These are phyloP conservation scores for Parasitella parasitica DNA, from an alignment of 371 early-diverging fungal species.

Conservation along the genomic window DNA sequence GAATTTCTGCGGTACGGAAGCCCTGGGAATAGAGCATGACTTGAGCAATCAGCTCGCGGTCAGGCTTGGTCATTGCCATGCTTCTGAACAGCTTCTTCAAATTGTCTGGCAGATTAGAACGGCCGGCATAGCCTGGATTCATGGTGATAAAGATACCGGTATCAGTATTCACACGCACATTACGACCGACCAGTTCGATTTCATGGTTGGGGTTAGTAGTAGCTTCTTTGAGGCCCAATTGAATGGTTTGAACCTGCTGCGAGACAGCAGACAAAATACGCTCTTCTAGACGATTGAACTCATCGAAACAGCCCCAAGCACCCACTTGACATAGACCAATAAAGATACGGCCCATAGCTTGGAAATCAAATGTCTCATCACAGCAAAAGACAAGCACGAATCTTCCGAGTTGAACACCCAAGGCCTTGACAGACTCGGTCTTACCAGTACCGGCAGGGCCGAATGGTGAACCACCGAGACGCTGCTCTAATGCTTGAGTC, in stretches of 20 bases:
- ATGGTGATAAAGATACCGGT: conserved; percentile 99
- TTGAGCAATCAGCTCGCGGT: conserved; percentile 96
- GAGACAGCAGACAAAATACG: conserved; percentile 97
- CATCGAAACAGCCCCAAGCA: conserved; percentile 99
- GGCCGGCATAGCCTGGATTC: conserved; percentile 99
- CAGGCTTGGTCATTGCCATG: conserved; percentile 98
- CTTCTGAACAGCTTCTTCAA: conserved; percentile 97
- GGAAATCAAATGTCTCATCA: conserved; percentile 99
- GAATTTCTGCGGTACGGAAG: conserved; percentile 91
- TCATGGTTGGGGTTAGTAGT: conserved; percentile 66
- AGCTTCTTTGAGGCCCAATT: conserved; percentile 84
- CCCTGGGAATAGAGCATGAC: conserved; percentile 99
- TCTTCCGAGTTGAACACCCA: conserved; percentile 94
- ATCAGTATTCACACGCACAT: conserved; percentile 79
- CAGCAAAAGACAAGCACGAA: conserved; percentile 99
- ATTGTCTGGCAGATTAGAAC: conserved; percentile 98
- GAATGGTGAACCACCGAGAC: conserved; percentile 96
- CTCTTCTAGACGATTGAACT: conserved; percentile 98
- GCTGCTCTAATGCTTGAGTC: conserved; percentile 92
- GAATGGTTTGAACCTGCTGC: conserved; percentile 98
- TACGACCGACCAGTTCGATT: conserved; percentile 92
- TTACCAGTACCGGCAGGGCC: conserved; percentile 99
- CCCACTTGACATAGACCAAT: conserved; percentile 97
- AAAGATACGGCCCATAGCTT: conserved; percentile 99
- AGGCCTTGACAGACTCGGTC: conserved; percentile 98